A percentile compares a stretch with the other conserved stretches of the same genome.
These are phyloP conservation scores for Orbilia javanica DNA, from an alignment of 2,329 filamentous ascomycete species.

Conservation along the genomic window DNA sequence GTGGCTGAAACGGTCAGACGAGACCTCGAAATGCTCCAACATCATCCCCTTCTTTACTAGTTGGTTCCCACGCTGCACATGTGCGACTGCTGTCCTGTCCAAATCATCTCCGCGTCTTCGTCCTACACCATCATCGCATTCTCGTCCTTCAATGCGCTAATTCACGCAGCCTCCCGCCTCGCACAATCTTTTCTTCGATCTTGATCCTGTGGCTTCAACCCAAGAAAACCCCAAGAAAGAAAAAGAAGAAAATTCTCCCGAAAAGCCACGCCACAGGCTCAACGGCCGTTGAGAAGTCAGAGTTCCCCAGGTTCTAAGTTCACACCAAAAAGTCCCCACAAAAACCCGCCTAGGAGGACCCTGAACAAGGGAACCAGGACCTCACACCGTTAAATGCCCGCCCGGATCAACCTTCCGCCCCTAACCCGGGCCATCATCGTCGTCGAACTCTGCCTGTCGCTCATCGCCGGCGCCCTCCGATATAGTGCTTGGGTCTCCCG, in stretches of 20 bases:
- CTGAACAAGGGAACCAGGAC: neutral
- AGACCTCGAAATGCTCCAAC: slow-evolving; percentile 10
- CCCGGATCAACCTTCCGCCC: slow-evolving; percentile 90
- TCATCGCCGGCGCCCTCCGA: slow-evolving; percentile 83
- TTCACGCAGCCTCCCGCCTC: slow-evolving; percentile 12
- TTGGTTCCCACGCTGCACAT: neutral
- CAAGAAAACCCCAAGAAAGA: slow-evolving; percentile 6
- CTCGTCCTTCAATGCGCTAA: slow-evolving; percentile 16
- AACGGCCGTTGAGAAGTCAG: neutral
- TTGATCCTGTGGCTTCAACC: neutral
- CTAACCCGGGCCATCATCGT: slow-evolving; percentile 86
- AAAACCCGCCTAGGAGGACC: neutral
- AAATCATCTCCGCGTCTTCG: slow-evolving; percentile 18
- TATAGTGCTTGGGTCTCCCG: slow-evolving; percentile 74
- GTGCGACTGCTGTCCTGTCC: slow-evolving; percentile 1
- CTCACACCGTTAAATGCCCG: slow-evolving; percentile 72
- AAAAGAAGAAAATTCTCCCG: slow-evolving; percentile 6
- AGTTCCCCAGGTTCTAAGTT: neutral
- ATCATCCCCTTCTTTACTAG: slow-evolving; percentile 25
- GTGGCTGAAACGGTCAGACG: slow-evolving; percentile 23
- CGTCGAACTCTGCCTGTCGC: slow-evolving; percentile 79
- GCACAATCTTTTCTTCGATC: neutral
- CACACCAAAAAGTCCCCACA: neutral
- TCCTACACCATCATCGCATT: slow-evolving; percentile 2
- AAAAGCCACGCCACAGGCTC: slow-evolving; percentile 6